Conservation (phyloP, 495 filamentous ascomycete genomes). For the Massariosphaeria phaeospora region DNA sequence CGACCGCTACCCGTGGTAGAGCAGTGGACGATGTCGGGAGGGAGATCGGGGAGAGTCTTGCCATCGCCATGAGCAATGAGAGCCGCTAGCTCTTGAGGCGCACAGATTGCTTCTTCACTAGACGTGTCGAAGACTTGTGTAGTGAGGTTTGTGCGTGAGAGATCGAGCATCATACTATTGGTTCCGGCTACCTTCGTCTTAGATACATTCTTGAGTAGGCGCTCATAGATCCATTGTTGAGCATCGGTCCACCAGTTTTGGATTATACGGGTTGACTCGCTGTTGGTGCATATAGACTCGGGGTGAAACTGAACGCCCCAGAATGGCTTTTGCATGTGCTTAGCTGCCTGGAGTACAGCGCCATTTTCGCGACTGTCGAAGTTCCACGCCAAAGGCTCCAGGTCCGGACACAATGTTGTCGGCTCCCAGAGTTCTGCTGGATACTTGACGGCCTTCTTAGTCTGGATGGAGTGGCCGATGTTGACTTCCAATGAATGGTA, state of each 20-base stretch:
- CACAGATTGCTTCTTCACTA: conserved; percentile 16
- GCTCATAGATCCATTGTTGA: conserved; percentile 44
- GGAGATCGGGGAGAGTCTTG: not conserved
- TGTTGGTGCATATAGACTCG: conserved; percentile 81
- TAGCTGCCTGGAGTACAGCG: conserved; percentile 71
- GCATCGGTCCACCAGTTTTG: conserved; percentile 70
- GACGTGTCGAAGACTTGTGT: not conserved
- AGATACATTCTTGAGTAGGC: not conserved
- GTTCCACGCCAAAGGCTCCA: conserved; percentile 66
- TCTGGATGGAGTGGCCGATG: conserved; percentile 41
- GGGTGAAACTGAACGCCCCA: conserved; percentile 95
- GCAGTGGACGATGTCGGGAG: conserved; percentile 19
- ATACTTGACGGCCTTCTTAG: conserved; percentile 22
- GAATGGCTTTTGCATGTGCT: conserved; percentile 67
- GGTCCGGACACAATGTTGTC: conserved; percentile 32
- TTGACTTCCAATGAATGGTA: conserved; percentile 85
- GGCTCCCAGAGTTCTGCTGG: conserved; percentile 35
- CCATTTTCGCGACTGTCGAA: conserved; percentile 45
- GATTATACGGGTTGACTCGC: conserved; percentile 61
- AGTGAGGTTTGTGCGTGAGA: not conserved
- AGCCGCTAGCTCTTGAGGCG: conserved; percentile 12
- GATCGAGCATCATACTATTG: not conserved
- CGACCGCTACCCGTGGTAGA: conserved; percentile 23
- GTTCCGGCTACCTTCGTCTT: too few species aligned
- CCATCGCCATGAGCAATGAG: conserved; percentile 13